A percentile compares a stretch with the other conserved stretches of the same genome.
phyloP scores from a whole-genome alignment of 2,329 filamentous ascomycete genomes.

The Claviceps sp. region DNA sequence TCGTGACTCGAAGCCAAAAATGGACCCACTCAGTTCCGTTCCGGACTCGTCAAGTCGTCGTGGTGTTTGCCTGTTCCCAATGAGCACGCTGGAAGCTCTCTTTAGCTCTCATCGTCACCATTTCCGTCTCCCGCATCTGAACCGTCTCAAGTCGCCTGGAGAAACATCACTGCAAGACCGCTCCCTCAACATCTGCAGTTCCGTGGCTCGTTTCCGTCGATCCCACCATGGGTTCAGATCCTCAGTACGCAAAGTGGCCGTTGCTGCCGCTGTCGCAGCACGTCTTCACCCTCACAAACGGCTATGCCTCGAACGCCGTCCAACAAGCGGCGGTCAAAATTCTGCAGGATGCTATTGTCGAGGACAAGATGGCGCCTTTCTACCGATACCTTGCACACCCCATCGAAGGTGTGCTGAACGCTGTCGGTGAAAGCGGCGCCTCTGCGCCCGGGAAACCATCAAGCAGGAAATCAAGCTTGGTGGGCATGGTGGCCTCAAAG shows the following conservation, averaged over 20 bases:
- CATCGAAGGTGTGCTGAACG: constrained; percentile 68
- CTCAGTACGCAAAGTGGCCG: constrained; percentile 76
- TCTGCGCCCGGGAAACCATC: constrained; percentile 41
- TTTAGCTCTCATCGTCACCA: constrained; percentile 4
- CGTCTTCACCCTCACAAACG: constrained; percentile 77
- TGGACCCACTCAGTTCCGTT: constrained; percentile 8
- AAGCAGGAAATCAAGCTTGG: constrained; percentile 55
- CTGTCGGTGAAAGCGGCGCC: constrained; percentile 48
- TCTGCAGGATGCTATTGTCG: constrained; percentile 68
- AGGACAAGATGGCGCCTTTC: constrained; percentile 78
- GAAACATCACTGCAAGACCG: not conserved
- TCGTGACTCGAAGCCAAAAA: too few relatives aligned
- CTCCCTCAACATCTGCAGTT: constrained; percentile 4
- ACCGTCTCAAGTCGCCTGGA: constrained; percentile 1
- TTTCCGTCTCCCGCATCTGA: not conserved
- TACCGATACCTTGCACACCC: constrained; percentile 78
- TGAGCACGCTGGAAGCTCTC: constrained; percentile 5
- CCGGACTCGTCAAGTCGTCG: not conserved
- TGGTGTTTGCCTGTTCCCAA: not conserved
- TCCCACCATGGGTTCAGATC: constrained; percentile 55
- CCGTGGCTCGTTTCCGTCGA: constrained; percentile 12
- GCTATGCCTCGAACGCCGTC: constrained; percentile 49
- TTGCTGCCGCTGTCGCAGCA: constrained; percentile 70
- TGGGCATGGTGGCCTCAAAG: constrained; percentile 63
- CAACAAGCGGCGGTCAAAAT: constrained; percentile 61